Conservation (phyloP, 2,329 filamentous ascomycete genomes). For the Xylariaceae sp. region DNA sequence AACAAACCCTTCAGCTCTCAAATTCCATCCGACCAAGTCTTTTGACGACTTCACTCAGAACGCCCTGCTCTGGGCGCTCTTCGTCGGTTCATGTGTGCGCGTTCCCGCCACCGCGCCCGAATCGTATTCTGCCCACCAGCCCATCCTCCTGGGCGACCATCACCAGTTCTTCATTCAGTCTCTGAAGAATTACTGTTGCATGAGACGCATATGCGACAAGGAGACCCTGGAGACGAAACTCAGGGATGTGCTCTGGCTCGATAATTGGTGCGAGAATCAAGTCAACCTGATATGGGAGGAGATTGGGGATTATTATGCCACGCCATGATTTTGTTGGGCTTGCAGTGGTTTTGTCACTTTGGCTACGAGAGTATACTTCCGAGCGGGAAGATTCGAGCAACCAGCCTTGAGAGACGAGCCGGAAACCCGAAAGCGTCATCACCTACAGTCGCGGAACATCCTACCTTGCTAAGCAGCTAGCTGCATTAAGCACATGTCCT, state of each 20-base stretch:
- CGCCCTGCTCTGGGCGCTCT: conserved; percentile 30
- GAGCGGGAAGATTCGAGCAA: too few relatives aligned
- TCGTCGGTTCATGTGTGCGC: conserved; percentile 30
- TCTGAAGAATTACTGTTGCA: conserved; percentile 24
- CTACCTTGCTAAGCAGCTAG: too few relatives aligned
- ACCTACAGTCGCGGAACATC: too few relatives aligned
- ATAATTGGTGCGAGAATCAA: conserved; percentile 30
- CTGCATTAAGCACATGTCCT: too few relatives aligned
- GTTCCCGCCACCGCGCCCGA: conserved; percentile 13
- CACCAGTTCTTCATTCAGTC: conserved; percentile 29
- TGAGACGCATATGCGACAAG: conserved; percentile 23
- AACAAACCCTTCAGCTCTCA: conserved; percentile 11
- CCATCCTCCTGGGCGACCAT: conserved; percentile 19
- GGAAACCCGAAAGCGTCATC: too few relatives aligned
- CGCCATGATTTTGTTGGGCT: too few relatives aligned
- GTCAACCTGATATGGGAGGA: conserved; percentile 26
- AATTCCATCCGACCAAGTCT: conserved; percentile 2
- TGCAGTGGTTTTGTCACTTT: too few relatives aligned
- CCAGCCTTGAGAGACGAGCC: too few relatives aligned
- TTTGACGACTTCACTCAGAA: conserved; percentile 26
- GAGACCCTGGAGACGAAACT: conserved; percentile 22
- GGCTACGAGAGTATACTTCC: too few relatives aligned
- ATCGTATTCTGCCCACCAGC: conserved; percentile 13
- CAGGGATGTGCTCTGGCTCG: conserved; percentile 26
- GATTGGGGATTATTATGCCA: conserved; percentile 20